phyloP scores from a whole-genome alignment of 2,329 filamentous ascomycete genomes.

The Claviceps sp. region DNA sequence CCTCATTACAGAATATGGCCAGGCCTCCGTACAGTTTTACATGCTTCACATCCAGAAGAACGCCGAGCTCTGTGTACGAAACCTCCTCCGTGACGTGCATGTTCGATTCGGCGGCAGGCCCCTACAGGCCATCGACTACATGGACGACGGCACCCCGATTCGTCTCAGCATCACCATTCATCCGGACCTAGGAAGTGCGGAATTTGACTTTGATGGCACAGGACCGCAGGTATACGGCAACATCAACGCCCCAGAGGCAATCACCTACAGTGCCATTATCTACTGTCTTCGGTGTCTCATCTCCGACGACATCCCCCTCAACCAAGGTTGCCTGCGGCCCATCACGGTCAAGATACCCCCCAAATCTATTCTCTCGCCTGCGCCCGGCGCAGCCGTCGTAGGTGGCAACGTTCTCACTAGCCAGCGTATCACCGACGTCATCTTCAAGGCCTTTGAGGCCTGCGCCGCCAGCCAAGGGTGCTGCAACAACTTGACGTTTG shows the following conservation, averaged over 20 bases:
- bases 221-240: slow-evolving; percentile 71
- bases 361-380: slow-evolving; percentile 61
- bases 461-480: slow-evolving; percentile 70
- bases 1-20: slow-evolving; percentile 64
- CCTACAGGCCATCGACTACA: slow-evolving; percentile 60
- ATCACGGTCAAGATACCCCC: slow-evolving; percentile 62
- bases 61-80: slow-evolving; percentile 60
- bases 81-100: slow-evolving; percentile 57
- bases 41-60: slow-evolving; percentile 74
- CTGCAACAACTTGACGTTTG: slow-evolving; percentile 76
- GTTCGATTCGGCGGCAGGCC: slow-evolving; percentile 57
- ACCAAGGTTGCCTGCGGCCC: slow-evolving; percentile 68
- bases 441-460: slow-evolving; percentile 59
- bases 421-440: slow-evolving; percentile 31
- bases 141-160: slow-evolving; percentile 76
- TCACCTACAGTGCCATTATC: slow-evolving; percentile 77
- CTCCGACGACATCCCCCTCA: slow-evolving; percentile 67
- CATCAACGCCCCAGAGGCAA: slow-evolving; percentile 68
- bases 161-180: slow-evolving; percentile 62
- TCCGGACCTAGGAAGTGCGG: slow-evolving; percentile 57
- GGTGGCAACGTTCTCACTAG: slow-evolving; percentile 58
- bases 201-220: slow-evolving; percentile 71
- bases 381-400: slow-evolving; percentile 65
- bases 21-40: slow-evolving; percentile 69
- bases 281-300: slow-evolving; percentile 74